Conservation (phyloP, 2,329 filamentous ascomycete genomes). For the Gaeumannomyces sp. region DNA sequence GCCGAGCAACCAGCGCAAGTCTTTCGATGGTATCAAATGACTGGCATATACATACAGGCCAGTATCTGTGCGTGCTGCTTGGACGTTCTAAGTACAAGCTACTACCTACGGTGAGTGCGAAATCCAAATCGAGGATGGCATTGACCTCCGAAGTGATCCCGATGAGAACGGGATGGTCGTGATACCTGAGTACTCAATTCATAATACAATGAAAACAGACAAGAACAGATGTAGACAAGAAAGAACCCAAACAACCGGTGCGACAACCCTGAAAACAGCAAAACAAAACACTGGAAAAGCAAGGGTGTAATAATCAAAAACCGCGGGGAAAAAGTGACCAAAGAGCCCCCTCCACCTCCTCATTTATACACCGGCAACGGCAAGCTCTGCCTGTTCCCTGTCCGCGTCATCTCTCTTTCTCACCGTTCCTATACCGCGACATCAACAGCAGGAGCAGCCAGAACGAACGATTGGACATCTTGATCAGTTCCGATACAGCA, state of each 20-base stretch:
- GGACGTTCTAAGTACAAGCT: too few relatives aligned
- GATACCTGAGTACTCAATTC: not conserved
- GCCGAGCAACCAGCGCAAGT: too few relatives aligned
- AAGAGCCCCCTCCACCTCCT: not conserved
- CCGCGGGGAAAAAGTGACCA: not conserved
- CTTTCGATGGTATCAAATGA: too few relatives aligned
- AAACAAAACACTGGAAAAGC: not conserved
- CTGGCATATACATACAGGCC: too few relatives aligned
- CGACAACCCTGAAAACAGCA: not conserved
- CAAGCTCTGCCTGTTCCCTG: not conserved
- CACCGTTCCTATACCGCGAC: not conserved
- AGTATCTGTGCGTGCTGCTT: too few relatives aligned
- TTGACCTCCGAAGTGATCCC: not conserved
- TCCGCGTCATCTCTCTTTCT: not conserved
- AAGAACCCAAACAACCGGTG: not conserved
- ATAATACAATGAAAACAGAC: not conserved
- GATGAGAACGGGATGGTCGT: not conserved
- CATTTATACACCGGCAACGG: not conserved
- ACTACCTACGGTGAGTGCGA: not conserved
- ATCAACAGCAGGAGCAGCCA: too few relatives aligned
- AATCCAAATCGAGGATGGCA: not conserved
- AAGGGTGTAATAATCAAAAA: not conserved
- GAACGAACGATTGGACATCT: too few relatives aligned
- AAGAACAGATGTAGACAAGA: not conserved
- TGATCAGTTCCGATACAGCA: constrained; percentile 13